Evolutionary conservation across 1,284 basidiomycete genomes (phyloP).

Genomic region (Abortiporus biennis): DNA sequence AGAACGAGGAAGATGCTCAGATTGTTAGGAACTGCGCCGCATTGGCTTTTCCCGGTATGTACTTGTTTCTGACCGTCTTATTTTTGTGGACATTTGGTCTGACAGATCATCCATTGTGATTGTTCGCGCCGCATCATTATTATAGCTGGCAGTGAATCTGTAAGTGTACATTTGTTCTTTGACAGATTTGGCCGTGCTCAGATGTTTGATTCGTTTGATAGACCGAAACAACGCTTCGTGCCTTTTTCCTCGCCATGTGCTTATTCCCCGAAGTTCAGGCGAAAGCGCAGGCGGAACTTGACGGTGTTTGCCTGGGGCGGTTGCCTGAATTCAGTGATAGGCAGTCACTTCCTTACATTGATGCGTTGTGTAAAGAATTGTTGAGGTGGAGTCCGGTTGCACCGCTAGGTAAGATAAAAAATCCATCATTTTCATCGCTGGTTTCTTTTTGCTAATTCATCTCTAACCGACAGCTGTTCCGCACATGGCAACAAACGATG

Average conservation of each 20-base stretch:
- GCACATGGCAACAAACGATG: constrained; percentile 11
- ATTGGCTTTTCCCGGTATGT: constrained; percentile 1
- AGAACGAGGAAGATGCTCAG: neutral
- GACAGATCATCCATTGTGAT: neutral
- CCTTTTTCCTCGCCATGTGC: constrained; percentile 25
- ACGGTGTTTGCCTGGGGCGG: constrained; percentile 23
- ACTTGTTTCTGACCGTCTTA: no score
- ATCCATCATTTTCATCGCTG: neutral
- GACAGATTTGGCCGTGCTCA: neutral
- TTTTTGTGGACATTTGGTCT: no score
- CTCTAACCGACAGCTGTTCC: constrained; percentile 5
- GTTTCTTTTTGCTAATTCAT: neutral
- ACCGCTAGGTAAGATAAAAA: constrained; percentile 1
- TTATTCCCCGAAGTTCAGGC: constrained; percentile 24
- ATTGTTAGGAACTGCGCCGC: neutral
- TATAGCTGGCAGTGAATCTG: constrained; percentile 3
- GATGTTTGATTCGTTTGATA: neutral
- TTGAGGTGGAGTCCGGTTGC: constrained; percentile 14
- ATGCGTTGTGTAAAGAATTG: constrained; percentile 26
- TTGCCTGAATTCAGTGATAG: constrained; percentile 26
- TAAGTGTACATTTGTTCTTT: constrained; percentile 1
- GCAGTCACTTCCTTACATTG: constrained; percentile 23
- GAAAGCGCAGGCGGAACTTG: constrained; percentile 27
- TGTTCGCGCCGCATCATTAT: neutral
- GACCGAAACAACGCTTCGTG: constrained; percentile 5